Evolutionary conservation across 2,329 filamentous ascomycete species (phyloP).

Genomic region (Colletotrichum tofieldiae): DNA sequence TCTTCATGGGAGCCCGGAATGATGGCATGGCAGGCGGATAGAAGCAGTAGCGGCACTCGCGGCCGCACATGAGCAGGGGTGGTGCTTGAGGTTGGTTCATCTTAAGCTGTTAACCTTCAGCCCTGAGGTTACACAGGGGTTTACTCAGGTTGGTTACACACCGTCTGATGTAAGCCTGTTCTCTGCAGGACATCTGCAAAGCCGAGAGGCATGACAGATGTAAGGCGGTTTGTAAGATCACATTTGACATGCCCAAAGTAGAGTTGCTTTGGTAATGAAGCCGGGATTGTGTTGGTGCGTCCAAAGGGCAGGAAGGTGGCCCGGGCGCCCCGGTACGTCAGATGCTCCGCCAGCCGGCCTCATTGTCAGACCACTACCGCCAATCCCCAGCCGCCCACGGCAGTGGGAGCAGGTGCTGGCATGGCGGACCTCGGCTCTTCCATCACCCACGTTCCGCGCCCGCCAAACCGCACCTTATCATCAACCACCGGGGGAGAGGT

Average conservation of each 20-base stretch:
- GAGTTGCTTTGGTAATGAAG: slow-evolving; percentile 26
- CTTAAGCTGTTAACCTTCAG: slow-evolving; percentile 5
- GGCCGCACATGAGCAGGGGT: slow-evolving; percentile 26
- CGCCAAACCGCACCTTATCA: slow-evolving; percentile 9
- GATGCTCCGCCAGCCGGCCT: slow-evolving; percentile 36
- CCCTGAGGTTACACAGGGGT: slow-evolving; percentile 14
- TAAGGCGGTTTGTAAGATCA: slow-evolving; percentile 34
- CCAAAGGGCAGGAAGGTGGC: slow-evolving; percentile 1
- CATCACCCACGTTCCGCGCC: slow-evolving; percentile 13
- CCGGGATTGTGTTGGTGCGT: neutral
- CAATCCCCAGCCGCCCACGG: slow-evolving; percentile 12
- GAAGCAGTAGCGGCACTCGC: slow-evolving; percentile 18
- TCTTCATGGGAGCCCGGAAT: slow-evolving; percentile 13
- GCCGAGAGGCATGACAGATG: slow-evolving; percentile 24
- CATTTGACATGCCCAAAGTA: slow-evolving; percentile 16
- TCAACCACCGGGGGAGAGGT: slow-evolving; percentile 20
- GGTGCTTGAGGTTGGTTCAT: slow-evolving; percentile 12
- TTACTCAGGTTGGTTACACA: slow-evolving; percentile 6
- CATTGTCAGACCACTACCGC: slow-evolving; percentile 14
- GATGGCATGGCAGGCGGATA: slow-evolving; percentile 18
- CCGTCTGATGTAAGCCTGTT: slow-evolving; percentile 39
- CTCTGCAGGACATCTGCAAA: slow-evolving; percentile 22
- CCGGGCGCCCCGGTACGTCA: slow-evolving; percentile 34
- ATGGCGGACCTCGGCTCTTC: slow-evolving; percentile 37
- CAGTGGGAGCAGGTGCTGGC: slow-evolving; percentile 12